Evolutionary conservation across 176 grass and related monocot species (phyloP), one percentile per base, ranked within the genome.

Genomic region (Hyparrhenia diplandra): DNA sequence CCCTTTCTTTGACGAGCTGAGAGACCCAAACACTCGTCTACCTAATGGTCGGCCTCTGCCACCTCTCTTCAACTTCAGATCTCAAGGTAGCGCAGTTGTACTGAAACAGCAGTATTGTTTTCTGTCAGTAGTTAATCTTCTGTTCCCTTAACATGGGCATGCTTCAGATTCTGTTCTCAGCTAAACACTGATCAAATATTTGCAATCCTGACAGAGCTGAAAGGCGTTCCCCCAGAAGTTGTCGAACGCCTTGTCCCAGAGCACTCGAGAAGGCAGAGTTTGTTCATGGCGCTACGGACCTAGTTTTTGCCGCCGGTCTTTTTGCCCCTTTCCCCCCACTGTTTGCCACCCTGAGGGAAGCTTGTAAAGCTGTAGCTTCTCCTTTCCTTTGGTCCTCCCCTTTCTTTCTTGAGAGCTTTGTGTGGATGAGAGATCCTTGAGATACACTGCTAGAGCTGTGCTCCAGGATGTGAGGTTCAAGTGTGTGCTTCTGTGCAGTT

Each of bases 1-100:
- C 81, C 90, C 95, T 65, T 97, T 97, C 83, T 97, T 97, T 78
- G 90, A 94, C 20, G 95, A 97, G 80, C 84, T 97, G 83, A 92
- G 95, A 80, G 90, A 94, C 43, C 95, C 95, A 52, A 92, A 91
- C 64, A 87, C 89, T 61, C 85, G 90, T 29, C 82, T 97, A 79
- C 92, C 92, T 1, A 97, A 94, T 47, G 90, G 95, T 1, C 90
- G 90, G 13, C 95, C 95, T 78, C 77, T 97, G 84, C 95, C 92
- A 52, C 90, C 92, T 27, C 92, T 94, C 58, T 97, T 97, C 80
- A 94, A 94, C 83, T 97, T 97, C 73, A 89, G 80, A 90, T 74
- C 90, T 81, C 92, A 92, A 32, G 31, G 95, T 94, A 86, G 14
- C 11, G 10, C 66, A 72, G 6, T 20, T 37, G 2, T 49, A 54